phyloP scores from a whole-genome alignment of 2,329 filamentous ascomycete genomes.

The Fusarium illudens region DNA sequence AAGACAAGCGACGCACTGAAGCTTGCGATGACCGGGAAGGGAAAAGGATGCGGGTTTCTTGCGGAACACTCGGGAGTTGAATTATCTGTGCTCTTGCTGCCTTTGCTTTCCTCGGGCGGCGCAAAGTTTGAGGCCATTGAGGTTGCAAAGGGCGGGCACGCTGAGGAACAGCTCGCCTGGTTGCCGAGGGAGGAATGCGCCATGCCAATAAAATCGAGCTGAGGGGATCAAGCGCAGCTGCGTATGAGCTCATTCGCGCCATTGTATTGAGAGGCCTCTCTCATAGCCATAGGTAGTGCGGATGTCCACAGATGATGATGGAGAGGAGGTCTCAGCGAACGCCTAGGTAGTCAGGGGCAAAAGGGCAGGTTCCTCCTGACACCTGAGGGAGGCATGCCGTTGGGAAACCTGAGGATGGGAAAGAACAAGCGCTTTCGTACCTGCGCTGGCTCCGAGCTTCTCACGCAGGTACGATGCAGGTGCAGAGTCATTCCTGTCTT shows the following conservation, averaged over 20 bases:
- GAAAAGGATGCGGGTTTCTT: background rate
- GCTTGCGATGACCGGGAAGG: background rate
- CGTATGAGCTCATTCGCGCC: background rate
- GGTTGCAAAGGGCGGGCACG: background rate
- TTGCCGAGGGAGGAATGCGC: conserved; percentile 25
- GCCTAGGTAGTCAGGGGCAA: background rate
- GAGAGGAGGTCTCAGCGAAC: background rate
- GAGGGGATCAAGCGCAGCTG: background rate
- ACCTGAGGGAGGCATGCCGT: no score
- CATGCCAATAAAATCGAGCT: conserved; percentile 8
- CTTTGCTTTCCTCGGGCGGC: conserved; percentile 11
- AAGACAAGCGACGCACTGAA: background rate
- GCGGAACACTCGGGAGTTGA: background rate
- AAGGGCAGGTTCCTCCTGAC: background rate
- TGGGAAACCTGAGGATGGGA: background rate
- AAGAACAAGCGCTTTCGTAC: conserved; percentile 3
- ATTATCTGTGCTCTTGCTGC: background rate
- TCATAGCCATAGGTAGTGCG: background rate
- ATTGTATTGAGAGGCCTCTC: background rate
- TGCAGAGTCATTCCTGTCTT: background rate
- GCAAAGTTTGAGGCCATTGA: conserved; percentile 25
- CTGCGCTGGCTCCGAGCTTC: conserved; percentile 8
- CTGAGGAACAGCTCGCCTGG: conserved; percentile 1
- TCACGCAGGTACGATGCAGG: conserved; percentile 1
- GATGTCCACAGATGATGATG: background rate